A percentile compares a stretch with the other conserved stretches of the same genome.
Evolutionary conservation across 2,329 filamentous ascomycete genomes (phyloP).

Genomic region (Aspergillus sp.): DNA sequence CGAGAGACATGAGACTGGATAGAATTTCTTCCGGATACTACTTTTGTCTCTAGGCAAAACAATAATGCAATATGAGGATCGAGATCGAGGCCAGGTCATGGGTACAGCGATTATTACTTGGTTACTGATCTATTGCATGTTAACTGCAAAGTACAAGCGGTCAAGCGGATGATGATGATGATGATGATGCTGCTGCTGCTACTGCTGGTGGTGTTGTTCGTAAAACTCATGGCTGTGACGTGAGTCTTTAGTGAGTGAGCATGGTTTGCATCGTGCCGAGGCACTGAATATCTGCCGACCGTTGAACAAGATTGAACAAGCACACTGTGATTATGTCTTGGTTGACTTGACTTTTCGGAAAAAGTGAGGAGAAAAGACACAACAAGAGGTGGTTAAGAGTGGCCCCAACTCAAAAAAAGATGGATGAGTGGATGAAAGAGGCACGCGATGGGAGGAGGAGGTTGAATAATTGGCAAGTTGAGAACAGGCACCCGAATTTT

Average conservation of each 20-base stretch:
- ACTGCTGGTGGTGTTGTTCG: no score
- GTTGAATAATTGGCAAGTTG: not conserved
- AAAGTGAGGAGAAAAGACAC: not conserved
- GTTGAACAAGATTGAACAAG: no score
- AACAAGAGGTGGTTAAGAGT: not conserved
- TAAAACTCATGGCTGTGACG: no score
- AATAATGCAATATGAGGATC: not conserved
- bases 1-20: not conserved
- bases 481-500: constrained; percentile 4
- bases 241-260: no score
- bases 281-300: no score
- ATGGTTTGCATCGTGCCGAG: no score
- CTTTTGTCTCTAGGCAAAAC: not conserved
- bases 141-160: not conserved
- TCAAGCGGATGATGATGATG: not conserved
- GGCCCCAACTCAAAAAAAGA: not conserved
- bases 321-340: no score
- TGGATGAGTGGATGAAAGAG: not conserved
- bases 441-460: not conserved
- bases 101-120: no score
- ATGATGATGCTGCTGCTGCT: no score
- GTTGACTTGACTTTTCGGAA: no score
- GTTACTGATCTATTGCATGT: not conserved
- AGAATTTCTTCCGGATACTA: not conserved
- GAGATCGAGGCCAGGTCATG: not conserved